Evolutionary conservation across 768 basidiomycete species (phyloP), one percentile per base, ranked within the genome.

Genomic region (Tylopilus vinaceipallidus): DNA sequence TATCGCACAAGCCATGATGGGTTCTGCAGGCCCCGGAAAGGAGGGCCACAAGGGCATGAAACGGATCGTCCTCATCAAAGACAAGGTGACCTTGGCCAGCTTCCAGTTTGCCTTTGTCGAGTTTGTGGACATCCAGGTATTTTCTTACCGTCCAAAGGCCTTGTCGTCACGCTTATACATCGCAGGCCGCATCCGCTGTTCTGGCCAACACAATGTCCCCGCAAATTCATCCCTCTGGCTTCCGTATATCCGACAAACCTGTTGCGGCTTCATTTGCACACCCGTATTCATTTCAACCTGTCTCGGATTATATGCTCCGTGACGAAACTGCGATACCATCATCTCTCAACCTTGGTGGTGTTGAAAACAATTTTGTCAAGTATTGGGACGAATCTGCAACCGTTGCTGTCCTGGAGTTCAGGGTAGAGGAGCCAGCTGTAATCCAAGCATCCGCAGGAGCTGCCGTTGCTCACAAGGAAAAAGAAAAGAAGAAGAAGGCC

Each of bases 21-120:
- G 79, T 43, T 92, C 94, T 0, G 84, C 90, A 22, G 92, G 90
- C n/a, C 69, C 75, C 6, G 79, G 79, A 17, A 84, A 82, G 66
- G 81, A 88, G 45, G 92, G 88, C 19, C 88, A 87, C 36, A 86
- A 83, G 64, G 90, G 91, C 24, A 90, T 98, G 83, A 83, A 82
- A 57, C 77, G 94, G 42, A 87, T 98, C 49, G 75, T 95, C 29
- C 76, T 95, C 45, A 86, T 95, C 68, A 90, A 91, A 66, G 94
- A 98, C 71, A 86, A 88, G 62, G 79, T 83, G 14, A 91, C 90
- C 0, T 78, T 88, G 74, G 85, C 86, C 5, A 91, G 91, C 66
- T 94, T 90, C 77, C 91, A 97, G 11, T 95, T 95, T 64, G 84
- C 89, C 0, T 98, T 99, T 63, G 89, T 97, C 10, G 94, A 98